Evolutionary conservation across 2,329 filamentous ascomycete genomes (phyloP).

Genomic region (Aspergillus nomiae): DNA sequence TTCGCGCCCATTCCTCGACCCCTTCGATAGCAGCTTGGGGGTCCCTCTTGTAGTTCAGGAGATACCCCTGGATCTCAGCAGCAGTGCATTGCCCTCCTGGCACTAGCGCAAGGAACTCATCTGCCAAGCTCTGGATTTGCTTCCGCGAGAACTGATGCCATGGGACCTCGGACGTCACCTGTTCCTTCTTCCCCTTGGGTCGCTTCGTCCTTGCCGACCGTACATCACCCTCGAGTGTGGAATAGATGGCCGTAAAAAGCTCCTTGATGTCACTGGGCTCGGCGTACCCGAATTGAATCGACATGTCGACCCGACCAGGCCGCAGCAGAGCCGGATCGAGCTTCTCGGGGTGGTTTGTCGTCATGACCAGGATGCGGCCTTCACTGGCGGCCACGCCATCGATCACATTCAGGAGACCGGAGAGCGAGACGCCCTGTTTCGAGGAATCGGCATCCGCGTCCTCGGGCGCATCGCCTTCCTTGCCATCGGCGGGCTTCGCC

Average conservation of each 20-base stretch:
- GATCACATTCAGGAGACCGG: slow-evolving; percentile 68
- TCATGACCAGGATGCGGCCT: slow-evolving; percentile 73
- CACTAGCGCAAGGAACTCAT: slow-evolving; percentile 34
- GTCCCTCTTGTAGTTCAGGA: slow-evolving; percentile 38
- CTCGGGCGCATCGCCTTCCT: slow-evolving; percentile 20
- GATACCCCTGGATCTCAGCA: slow-evolving; percentile 45
- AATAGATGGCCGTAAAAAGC: slow-evolving; percentile 44
- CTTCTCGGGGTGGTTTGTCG: slow-evolving; percentile 66
- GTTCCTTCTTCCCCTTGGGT: neutral
- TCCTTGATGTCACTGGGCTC: slow-evolving; percentile 38
- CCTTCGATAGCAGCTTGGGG: slow-evolving; percentile 35
- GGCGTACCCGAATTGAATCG: slow-evolving; percentile 57
- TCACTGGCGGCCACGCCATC: slow-evolving; percentile 71
- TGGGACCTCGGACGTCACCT: neutral
- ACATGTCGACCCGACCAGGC: slow-evolving; percentile 68
- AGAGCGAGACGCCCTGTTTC: slow-evolving; percentile 60
- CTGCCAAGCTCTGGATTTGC: slow-evolving; percentile 27
- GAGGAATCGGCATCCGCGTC: slow-evolving; percentile 10
- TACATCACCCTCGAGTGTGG: slow-evolving; percentile 32
- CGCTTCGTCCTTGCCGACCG: slow-evolving; percentile 9
- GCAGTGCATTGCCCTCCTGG: slow-evolving; percentile 40
- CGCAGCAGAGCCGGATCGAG: slow-evolving; percentile 66
- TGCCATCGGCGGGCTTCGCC: slow-evolving; percentile 21
- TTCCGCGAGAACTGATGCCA: slow-evolving; percentile 16
- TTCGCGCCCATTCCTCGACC: slow-evolving; percentile 33